Conservation (phyloP, 116 monocot genomes). For the Posidonia oceanica region DNA sequence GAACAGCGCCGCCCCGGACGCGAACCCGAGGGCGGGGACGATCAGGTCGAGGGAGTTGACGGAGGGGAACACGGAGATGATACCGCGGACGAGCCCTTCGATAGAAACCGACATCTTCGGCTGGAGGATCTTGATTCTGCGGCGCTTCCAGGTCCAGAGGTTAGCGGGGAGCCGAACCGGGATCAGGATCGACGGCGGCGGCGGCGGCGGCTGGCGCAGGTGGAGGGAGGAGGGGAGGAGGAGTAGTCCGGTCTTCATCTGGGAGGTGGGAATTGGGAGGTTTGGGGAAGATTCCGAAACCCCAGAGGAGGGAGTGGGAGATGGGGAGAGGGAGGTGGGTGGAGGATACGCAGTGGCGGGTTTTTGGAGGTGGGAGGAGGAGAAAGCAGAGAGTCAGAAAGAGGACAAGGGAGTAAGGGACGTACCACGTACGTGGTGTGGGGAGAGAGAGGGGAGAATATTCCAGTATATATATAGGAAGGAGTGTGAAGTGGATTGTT, state of each 20-base stretch:
- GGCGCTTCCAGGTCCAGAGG: conserved; percentile 19
- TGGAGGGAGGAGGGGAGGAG: neutral
- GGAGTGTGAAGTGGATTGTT: too few relatives aligned
- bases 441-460: too few relatives aligned
- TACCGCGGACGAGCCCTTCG: conserved; percentile 21
- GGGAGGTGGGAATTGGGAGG: neutral
- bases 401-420: too few relatives aligned
- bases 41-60: conserved; percentile 27
- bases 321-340: neutral
- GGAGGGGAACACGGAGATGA: conserved; percentile 24
- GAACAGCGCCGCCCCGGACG: conserved; percentile 22
- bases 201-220: neutral
- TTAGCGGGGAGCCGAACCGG: neutral
- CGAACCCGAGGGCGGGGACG: conserved; percentile 37
- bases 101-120: conserved; percentile 1
- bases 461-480: too few relatives aligned
- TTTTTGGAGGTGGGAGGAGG: neutral
- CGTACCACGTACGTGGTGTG: too few relatives aligned
- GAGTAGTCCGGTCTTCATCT: neutral
- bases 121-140: conserved; percentile 12
- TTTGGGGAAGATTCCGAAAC: neutral
- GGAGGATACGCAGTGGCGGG: neutral
- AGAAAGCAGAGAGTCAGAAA: too few relatives aligned
- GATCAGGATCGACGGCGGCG: neutral
- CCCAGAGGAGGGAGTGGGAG: neutral